Evolutionary conservation across 495 filamentous ascomycete species (phyloP).

Genomic region (Lichina pygmaea): DNA sequence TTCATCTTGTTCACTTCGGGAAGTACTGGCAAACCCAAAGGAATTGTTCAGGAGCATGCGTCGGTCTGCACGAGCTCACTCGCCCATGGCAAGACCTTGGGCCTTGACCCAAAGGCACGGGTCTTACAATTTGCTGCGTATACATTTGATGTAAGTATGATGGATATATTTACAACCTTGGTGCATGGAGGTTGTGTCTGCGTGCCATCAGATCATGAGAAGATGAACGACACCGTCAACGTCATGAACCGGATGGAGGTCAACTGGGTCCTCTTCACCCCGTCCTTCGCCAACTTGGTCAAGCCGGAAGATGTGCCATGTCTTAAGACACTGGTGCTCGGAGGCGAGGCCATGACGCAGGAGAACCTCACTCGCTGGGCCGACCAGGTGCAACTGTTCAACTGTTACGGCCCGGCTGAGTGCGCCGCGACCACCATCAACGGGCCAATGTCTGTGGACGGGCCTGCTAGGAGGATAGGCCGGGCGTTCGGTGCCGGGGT

Average conservation of each 20-base stretch:
- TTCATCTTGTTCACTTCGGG: slow-evolving; percentile 16
- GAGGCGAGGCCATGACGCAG: slow-evolving; percentile 12
- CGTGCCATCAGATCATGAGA: slow-evolving; percentile 20
- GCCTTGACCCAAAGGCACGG: slow-evolving; percentile 13
- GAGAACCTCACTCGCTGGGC: slow-evolving; percentile 10
- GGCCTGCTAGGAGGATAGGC: no score
- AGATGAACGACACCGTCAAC: slow-evolving; percentile 11
- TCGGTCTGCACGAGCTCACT: slow-evolving; percentile 4
- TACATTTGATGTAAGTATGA: slow-evolving; percentile 23
- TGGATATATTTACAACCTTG: slow-evolving; percentile 23
- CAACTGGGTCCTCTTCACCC: slow-evolving; percentile 19
- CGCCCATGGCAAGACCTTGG: slow-evolving; percentile 8
- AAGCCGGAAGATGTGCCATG: slow-evolving; percentile 15
- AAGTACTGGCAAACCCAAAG: slow-evolving; percentile 17
- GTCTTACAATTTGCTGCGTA: slow-evolving; percentile 23
- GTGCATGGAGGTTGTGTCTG: slow-evolving; percentile 32
- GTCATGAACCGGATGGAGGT: slow-evolving; percentile 11
- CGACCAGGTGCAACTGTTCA: slow-evolving; percentile 9
- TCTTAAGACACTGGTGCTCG: slow-evolving; percentile 15
- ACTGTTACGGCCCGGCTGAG: slow-evolving; percentile 22
- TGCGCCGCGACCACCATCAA: slow-evolving; percentile 4
- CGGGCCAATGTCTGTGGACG: no score
- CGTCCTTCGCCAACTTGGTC: slow-evolving; percentile 24
- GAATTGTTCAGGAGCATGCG: slow-evolving; percentile 6
- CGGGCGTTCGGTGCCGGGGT: no score